Conservation (phyloP, 2,329 filamentous ascomycete genomes). For the Gremmenia infestans region DNA sequence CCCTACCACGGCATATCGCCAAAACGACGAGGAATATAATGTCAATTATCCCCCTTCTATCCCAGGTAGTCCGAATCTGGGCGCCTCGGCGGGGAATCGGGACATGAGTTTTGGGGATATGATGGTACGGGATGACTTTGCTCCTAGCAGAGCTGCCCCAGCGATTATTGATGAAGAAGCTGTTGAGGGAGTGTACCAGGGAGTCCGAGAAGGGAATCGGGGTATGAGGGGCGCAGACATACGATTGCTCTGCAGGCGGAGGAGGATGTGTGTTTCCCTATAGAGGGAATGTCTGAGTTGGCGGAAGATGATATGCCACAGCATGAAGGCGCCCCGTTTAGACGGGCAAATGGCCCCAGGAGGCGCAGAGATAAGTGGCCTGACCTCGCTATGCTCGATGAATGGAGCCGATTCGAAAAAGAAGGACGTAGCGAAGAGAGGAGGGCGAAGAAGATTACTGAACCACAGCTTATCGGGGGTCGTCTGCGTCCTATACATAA, state of each 20-base stretch:
- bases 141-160: constrained; percentile 21
- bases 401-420: constrained; percentile 89
- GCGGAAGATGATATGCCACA: constrained; percentile 67
- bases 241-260: constrained; percentile 62
- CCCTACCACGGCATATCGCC: constrained; percentile 17
- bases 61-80: constrained; percentile 54
- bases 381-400: constrained; percentile 75
- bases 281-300: constrained; percentile 71
- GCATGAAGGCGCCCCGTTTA: constrained; percentile 39
- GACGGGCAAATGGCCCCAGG: constrained; percentile 19
- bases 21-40: constrained; percentile 48
- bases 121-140: constrained; percentile 64
- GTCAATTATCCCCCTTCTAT: constrained; percentile 66
- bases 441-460: constrained; percentile 84
- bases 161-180: constrained; percentile 18
- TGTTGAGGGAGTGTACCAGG: constrained; percentile 26
- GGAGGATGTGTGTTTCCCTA: constrained; percentile 90
- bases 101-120: constrained; percentile 62
- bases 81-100: constrained; percentile 36
- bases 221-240: constrained; percentile 42
- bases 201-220: constrained; percentile 22
- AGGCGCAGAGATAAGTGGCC: constrained; percentile 76
- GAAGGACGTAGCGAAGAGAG: constrained; percentile 78
- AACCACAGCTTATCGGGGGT: constrained; percentile 88
- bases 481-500: constrained; percentile 74